These are phyloP conservation scores for Eucalyptus polybractea DNA, from an alignment of 345 rosid genomes.

Conservation along the genomic window DNA sequence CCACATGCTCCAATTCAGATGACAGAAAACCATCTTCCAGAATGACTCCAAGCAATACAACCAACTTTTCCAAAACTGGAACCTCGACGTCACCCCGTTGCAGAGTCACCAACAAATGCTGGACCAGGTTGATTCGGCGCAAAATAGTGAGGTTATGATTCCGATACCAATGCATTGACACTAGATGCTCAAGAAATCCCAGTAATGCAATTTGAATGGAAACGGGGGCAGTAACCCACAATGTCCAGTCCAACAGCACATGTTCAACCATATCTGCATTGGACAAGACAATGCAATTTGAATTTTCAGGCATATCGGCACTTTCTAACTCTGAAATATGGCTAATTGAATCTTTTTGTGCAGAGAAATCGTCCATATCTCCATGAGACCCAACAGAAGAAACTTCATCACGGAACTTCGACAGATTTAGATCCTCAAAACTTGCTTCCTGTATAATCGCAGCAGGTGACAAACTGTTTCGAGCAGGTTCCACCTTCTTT, in stretches of 20 bases:
- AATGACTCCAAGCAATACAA: conserved; percentile 94
- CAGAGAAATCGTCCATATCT: conserved; percentile 94
- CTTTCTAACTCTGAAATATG: conserved; percentile 93
- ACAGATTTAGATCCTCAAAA: conserved; percentile 71
- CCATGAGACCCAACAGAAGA: conserved; percentile 91
- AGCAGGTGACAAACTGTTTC: conserved; percentile 25
- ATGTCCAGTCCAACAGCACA: conserved; percentile 97
- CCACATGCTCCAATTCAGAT: conserved; percentile 94
- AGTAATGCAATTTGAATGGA: conserved; percentile 89
- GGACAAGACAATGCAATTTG: conserved; percentile 95
- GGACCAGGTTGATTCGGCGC: conserved; percentile 91
- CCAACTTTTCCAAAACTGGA: conserved; percentile 92
- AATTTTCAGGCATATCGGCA: conserved; percentile 69
- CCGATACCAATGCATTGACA: conserved; percentile 99
- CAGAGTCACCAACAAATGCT: conserved; percentile 88
- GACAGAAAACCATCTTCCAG: conserved; percentile 94
- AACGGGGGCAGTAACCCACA: conserved; percentile 93
- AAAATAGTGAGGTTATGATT: conserved; percentile 94
- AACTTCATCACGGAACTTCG: conserved; percentile 70
- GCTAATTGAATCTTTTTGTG: conserved; percentile 77
- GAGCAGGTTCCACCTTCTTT: conserved; percentile 46
- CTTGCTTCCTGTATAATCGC: conserved; percentile 47
- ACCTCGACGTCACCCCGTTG: conserved; percentile 99
- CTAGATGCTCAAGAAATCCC: conserved; percentile 95
- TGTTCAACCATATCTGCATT: conserved; percentile 99